Conservation (phyloP, 2,329 filamentous ascomycete genomes). For the Penicillium paneum region DNA sequence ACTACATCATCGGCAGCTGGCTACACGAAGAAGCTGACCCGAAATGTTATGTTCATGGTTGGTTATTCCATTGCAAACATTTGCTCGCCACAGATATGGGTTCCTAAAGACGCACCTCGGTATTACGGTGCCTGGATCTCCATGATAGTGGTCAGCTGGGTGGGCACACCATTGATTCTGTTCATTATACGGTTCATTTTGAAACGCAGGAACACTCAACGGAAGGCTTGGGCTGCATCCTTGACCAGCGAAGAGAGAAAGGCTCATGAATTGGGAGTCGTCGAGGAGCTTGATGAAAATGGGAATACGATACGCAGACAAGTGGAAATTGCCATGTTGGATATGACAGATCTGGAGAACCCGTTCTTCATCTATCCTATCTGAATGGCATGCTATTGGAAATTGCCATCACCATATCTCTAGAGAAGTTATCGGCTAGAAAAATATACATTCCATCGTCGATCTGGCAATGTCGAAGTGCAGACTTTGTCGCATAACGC, state of each 20-base stretch:
- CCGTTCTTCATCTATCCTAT: constrained; percentile 39
- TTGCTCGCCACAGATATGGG: constrained; percentile 33
- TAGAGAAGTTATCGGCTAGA: neutral
- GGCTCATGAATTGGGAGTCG: constrained; percentile 12
- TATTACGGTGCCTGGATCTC: constrained; percentile 36
- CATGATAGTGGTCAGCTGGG: constrained; percentile 35
- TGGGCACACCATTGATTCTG: constrained; percentile 35
- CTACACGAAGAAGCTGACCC: constrained; percentile 32
- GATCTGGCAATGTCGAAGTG: neutral
- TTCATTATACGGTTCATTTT: constrained; percentile 37
- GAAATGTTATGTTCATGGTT: constrained; percentile 32
- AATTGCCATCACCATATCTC: neutral
- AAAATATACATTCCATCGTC: neutral
- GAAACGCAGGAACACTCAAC: neutral
- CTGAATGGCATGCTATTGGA: neutral
- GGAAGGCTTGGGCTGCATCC: neutral
- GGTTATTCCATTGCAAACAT: constrained; percentile 25
- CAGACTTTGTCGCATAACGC: neutral
- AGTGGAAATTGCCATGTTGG: constrained; percentile 34
- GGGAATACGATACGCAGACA: constrained; percentile 30
- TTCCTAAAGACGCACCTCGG: constrained; percentile 25
- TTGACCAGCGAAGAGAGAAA: constrained; percentile 7
- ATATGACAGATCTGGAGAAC: constrained; percentile 43
- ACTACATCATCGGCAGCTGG: constrained; percentile 35
- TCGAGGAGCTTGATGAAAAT: constrained; percentile 33